Evolutionary conservation across 2,329 filamentous ascomycete genomes (phyloP).

Genomic region (Sporothrix schenckii): DNA sequence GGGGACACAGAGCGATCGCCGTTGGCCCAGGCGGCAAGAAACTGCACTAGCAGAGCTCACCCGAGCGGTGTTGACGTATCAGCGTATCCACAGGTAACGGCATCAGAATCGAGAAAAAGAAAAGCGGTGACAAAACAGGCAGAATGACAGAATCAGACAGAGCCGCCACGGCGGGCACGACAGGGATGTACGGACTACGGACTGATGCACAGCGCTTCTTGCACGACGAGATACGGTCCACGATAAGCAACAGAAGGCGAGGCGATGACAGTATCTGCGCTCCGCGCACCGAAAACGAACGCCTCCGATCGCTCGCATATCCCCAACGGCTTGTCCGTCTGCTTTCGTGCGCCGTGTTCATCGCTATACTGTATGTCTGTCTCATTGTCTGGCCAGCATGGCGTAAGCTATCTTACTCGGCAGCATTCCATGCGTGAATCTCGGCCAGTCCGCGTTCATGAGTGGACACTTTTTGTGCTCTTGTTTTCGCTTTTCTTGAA

Average conservation of each 20-base stretch:
- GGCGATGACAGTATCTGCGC: background rate
- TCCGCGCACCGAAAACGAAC: background rate
- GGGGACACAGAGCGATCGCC: conserved; percentile 19
- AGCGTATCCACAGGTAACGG: conserved; percentile 2
- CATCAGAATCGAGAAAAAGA: conserved; percentile 16
- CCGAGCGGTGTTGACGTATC: background rate
- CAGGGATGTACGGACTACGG: background rate
- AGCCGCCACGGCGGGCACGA: conserved; percentile 1
- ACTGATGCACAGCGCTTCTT: background rate
- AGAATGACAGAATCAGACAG: background rate
- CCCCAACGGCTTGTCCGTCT: conserved; percentile 33
- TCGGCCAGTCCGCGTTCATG: background rate
- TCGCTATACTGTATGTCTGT: background rate
- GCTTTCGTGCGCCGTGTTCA: background rate
- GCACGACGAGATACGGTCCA: background rate
- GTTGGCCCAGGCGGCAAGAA: conserved; percentile 29
- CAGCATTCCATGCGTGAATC: background rate
- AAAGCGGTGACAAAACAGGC: background rate
- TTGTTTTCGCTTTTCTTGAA: background rate
- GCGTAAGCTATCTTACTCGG: background rate
- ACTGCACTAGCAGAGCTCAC: conserved; percentile 14
- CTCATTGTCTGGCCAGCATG: background rate
- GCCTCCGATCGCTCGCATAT: conserved; percentile 27
- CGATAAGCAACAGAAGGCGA: background rate
- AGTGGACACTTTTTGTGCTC: background rate